A percentile compares a stretch with the other conserved stretches of the same genome.
Evolutionary conservation across 768 basidiomycete genomes (phyloP).

Genomic region (Boletales sp.): DNA sequence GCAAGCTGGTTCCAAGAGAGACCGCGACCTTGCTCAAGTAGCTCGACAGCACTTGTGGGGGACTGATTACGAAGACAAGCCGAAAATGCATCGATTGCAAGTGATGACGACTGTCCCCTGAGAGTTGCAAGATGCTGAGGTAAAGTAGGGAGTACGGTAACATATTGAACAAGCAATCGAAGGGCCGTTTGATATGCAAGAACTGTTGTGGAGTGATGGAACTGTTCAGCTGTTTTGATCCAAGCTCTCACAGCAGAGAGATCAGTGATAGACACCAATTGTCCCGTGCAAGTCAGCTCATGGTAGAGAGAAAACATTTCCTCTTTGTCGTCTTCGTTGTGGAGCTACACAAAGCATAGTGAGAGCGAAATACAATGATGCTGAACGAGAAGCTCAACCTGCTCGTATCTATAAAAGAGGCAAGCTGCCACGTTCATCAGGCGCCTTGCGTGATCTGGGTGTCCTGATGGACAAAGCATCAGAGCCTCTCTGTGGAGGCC

Average conservation of each 20-base stretch:
- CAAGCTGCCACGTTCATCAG: no score
- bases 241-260: neutral
- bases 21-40: no score
- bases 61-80: no score
- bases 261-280: neutral
- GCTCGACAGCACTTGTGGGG: conserved; percentile 10
- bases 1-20: conserved; percentile 12
- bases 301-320: neutral
- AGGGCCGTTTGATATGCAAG: conserved; percentile 1
- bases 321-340: neutral
- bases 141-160: neutral
- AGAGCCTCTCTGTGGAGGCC: no score
- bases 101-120: neutral
- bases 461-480: no score
- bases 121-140: neutral
- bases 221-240: neutral
- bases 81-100: conserved; percentile 7
- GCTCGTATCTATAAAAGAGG: no score
- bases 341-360: neutral
- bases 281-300: neutral
- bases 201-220: neutral
- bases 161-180: neutral
- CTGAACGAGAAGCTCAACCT: no score
- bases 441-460: no score
- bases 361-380: no score